These are phyloP conservation scores for Trichosporon ovoides DNA, from an alignment of 1,284 basidiomycete genomes.

Conservation along the genomic window DNA sequence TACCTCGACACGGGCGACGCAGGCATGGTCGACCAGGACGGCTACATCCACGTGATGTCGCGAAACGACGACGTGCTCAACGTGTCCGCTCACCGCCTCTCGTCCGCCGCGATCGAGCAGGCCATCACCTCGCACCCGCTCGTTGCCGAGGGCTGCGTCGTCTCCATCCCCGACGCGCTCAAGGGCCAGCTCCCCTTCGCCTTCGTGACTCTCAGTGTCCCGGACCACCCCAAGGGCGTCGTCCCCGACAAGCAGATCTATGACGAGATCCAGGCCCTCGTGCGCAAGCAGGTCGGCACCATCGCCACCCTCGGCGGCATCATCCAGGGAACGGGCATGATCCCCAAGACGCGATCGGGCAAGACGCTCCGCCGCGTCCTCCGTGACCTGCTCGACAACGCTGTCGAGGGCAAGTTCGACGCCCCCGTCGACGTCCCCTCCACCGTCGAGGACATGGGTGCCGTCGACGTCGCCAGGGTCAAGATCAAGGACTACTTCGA, in stretches of 20 bases:
- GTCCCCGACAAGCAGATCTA: slow-evolving; percentile 61
- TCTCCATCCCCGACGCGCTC: slow-evolving; percentile 76
- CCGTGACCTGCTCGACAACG: slow-evolving; percentile 23
- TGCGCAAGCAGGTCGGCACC: slow-evolving; percentile 85
- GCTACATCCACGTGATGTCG: slow-evolving; percentile 95
- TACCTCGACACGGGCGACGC: slow-evolving; percentile 85
- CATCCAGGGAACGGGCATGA: slow-evolving; percentile 62
- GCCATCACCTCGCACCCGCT: slow-evolving; percentile 84
- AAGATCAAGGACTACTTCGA: slow-evolving; percentile 24
- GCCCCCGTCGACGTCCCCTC: slow-evolving; percentile 17
- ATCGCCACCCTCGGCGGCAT: slow-evolving; percentile 92
- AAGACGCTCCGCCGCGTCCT: slow-evolving; percentile 90
- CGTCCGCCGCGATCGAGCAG: slow-evolving; percentile 91
- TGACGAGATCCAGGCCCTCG: slow-evolving; percentile 73
- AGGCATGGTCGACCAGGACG: slow-evolving; percentile 82
- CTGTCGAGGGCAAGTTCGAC: slow-evolving; percentile 19
- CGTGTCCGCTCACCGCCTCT: slow-evolving; percentile 88
- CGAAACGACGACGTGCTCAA: slow-evolving; percentile 65
- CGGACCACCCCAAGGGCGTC: slow-evolving; percentile 47
- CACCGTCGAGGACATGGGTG: slow-evolving; percentile 17
- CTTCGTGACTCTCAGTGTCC: slow-evolving; percentile 54
- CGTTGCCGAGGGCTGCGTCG: slow-evolving; percentile 78
- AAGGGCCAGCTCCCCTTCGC: slow-evolving; percentile 57
- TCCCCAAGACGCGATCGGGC: slow-evolving; percentile 89
- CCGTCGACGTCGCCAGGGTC: slow-evolving; percentile 17